Percentiles rank a stretch among this genome's conserved stretches.
These are phyloP conservation scores for Trypanosoma theileri DNA, from an alignment of 208 protist genomes.

Conservation along the genomic window DNA sequence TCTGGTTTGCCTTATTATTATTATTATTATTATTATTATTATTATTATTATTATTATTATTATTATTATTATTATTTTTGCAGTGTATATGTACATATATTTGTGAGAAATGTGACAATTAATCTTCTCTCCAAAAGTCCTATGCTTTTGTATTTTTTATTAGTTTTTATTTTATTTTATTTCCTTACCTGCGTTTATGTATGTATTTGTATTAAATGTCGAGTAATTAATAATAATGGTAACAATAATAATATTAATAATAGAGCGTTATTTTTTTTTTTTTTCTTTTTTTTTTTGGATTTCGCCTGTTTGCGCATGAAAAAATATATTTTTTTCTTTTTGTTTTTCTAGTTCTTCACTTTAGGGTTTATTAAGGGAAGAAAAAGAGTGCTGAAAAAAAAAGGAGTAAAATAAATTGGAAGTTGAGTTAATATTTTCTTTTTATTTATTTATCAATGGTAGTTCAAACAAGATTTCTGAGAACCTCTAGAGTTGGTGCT, in stretches of 20 bases:
- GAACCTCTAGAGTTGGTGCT: constrained; percentile 45
- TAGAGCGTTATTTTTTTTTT: background rate
- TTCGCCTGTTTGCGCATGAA: background rate
- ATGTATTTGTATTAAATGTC: too few species aligned
- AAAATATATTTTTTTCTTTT: constrained; percentile 9
- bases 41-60: constrained; percentile 1
- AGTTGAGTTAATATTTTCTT: constrained; percentile 5
- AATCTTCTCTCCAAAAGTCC: too few species aligned
- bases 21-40: constrained; percentile 1
- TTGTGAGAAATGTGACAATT: too few species aligned
- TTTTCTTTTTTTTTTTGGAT: constrained; percentile 17
- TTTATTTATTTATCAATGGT: constrained; percentile 35
- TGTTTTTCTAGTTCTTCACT: constrained; percentile 2
- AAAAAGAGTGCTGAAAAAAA: too few species aligned
- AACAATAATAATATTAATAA: constrained; percentile 7
- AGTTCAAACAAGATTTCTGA: constrained; percentile 36
- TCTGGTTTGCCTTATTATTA: background rate
- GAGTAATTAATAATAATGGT: background rate
- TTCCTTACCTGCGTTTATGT: too few species aligned
- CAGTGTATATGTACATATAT: background rate
- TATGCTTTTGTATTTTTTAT: too few species aligned
- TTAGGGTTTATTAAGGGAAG: background rate
- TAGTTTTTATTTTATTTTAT: too few species aligned
- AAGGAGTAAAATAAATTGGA: background rate
- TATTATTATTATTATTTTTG: constrained; percentile 1